Percentiles rank a stretch among this genome's conserved stretches.
These are phyloP conservation scores for Chrysosporium keratinophilum DNA, from an alignment of 2,329 filamentous ascomycete species.

Conservation along the genomic window DNA sequence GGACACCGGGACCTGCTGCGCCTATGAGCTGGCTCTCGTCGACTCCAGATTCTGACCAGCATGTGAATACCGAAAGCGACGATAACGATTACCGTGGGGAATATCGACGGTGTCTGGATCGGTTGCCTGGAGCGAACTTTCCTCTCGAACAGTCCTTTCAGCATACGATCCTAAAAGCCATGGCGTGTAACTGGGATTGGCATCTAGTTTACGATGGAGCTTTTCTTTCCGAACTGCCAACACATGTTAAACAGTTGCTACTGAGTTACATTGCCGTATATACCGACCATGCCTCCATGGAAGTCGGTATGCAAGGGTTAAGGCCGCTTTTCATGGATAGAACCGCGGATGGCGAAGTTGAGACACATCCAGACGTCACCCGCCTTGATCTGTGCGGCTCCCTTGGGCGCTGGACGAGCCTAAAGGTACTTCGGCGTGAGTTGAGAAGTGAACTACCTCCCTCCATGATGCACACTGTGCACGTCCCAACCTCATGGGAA, in stretches of 20 bases:
- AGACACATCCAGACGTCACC: slow-evolving; percentile 35
- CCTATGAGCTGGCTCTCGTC: slow-evolving; percentile 37
- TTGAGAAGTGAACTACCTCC: slow-evolving; percentile 25
- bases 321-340: slow-evolving; percentile 39
- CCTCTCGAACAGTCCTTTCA: slow-evolving; percentile 37
- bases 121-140: slow-evolving; percentile 32
- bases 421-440: slow-evolving; percentile 41
- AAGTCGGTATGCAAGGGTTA: slow-evolving; percentile 36
- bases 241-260: slow-evolving; percentile 42
- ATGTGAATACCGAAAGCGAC: slow-evolving; percentile 16
- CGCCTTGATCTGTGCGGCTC: slow-evolving; percentile 46
- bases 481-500: slow-evolving; percentile 35
- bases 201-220: slow-evolving; percentile 48
- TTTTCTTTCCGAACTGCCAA: slow-evolving; percentile 44
- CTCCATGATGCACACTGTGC: neutral
- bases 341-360: slow-evolving; percentile 11
- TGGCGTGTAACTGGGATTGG: slow-evolving; percentile 48
- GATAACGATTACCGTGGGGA: neutral
- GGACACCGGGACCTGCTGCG: slow-evolving; percentile 37
- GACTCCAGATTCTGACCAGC: slow-evolving; percentile 12
- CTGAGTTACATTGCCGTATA: slow-evolving; percentile 48
- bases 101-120: slow-evolving; percentile 26
- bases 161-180: slow-evolving; percentile 43
- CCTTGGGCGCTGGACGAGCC: slow-evolving; percentile 39
- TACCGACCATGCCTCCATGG: slow-evolving; percentile 33